Conservation (phyloP, 768 basidiomycete species). For the Harrya chromipes region DNA sequence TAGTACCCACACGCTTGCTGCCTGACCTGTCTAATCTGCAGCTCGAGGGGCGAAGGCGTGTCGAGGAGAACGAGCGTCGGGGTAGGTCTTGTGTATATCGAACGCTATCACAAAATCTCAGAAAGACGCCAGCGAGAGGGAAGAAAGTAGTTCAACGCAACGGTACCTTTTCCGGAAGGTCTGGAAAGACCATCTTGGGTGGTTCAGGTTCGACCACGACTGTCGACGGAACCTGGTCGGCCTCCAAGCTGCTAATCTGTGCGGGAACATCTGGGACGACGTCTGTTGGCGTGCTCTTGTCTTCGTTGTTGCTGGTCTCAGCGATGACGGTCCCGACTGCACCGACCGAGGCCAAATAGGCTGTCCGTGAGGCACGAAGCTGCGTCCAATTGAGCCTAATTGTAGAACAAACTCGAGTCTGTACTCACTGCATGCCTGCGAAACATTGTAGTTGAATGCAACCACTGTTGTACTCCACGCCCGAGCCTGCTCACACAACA, state of each 20-base stretch:
- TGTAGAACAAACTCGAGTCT: neutral
- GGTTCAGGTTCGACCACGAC: slow-evolving; percentile 10
- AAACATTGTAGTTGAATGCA: slow-evolving; percentile 17
- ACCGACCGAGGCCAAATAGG: slow-evolving; percentile 17
- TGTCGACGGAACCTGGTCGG: neutral
- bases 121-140: neutral
- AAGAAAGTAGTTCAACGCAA: neutral
- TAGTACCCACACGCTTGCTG: slow-evolving; percentile 56
- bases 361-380: slow-evolving; percentile 27
- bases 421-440: slow-evolving; percentile 24
- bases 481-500: neutral
- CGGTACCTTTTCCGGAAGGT: slow-evolving; percentile 24
- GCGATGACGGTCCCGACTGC: slow-evolving; percentile 15
- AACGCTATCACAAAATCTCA: slow-evolving; percentile 48
- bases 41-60: slow-evolving; percentile 69
- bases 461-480: neutral
- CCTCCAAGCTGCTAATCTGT: neutral
- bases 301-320: slow-evolving; percentile 10
- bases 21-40: slow-evolving; percentile 70
- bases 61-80: slow-evolving; percentile 71
- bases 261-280: neutral
- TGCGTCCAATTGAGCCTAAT: neutral
- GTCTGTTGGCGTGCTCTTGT: slow-evolving; percentile 3
- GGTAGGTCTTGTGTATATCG: slow-evolving; percentile 72
- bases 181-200: slow-evolving; percentile 10